A percentile compares a stretch with the other conserved stretches of the same genome.
Conservation (phyloP, 1,139 yeast genomes). For the Zygoascus hellenicus region DNA sequence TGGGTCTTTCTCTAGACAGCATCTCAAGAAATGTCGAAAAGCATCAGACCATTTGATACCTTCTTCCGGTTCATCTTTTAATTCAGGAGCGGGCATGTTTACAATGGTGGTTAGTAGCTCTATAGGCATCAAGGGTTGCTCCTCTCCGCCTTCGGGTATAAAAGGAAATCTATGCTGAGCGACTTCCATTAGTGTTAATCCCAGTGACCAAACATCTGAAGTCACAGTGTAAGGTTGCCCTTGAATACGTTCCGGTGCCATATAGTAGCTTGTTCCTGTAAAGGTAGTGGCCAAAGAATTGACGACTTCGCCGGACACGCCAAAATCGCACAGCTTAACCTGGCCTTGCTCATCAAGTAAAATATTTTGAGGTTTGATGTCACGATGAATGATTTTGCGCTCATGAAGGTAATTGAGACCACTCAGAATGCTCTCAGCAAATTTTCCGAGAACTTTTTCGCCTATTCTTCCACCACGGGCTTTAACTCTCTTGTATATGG, state of each 20-base stretch:
- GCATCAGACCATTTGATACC: conserved; percentile 77
- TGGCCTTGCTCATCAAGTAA: conserved; percentile 68
- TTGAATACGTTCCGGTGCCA: conserved; percentile 97
- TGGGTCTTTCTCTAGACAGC: conserved; percentile 77
- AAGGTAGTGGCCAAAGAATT: conserved; percentile 92
- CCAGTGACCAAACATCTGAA: conserved; percentile 94
- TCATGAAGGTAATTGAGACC: conserved; percentile 87
- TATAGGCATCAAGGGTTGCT: conserved; percentile 60
- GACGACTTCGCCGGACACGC: conserved; percentile 97
- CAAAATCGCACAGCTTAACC: conserved; percentile 92
- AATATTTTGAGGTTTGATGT: conserved; percentile 84
- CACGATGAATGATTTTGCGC: conserved; percentile 85
- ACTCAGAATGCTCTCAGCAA: conserved; percentile 75
- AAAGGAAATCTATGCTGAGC: conserved; percentile 86
- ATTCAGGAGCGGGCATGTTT: conserved; percentile 67
- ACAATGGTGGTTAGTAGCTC: conserved; percentile 77
- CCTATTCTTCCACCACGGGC: conserved; percentile 77
- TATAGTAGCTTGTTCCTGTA: conserved; percentile 93
- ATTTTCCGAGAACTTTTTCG: conserved; percentile 84
- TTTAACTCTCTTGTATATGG: conserved; percentile 67
- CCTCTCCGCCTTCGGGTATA: conserved; percentile 38
- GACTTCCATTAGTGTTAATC: conserved; percentile 84
- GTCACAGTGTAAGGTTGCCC: conserved; percentile 94
- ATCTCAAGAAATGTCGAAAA: conserved; percentile 74
- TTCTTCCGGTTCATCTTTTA: conserved; percentile 69